phyloP scores from a whole-genome alignment of 2,329 filamentous ascomycete genomes.

The Sporothrix inflata region DNA sequence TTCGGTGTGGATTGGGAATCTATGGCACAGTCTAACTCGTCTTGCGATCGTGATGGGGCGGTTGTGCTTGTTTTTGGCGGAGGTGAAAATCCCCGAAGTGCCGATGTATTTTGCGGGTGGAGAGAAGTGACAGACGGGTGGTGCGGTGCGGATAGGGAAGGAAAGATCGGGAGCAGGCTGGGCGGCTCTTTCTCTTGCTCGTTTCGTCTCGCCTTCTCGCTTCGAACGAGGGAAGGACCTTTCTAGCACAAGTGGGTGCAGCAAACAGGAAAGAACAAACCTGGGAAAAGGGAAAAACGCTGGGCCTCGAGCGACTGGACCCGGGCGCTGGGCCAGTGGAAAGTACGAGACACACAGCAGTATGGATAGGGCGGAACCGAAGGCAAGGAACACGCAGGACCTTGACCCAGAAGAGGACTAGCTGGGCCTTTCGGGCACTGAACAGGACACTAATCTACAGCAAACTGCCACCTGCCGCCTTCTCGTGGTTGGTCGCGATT shows the following conservation, averaged over 20 bases:
- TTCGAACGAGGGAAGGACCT: not conserved
- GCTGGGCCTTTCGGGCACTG: not conserved
- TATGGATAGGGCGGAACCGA: not conserved
- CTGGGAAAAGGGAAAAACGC: not conserved
- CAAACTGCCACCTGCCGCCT: not conserved
- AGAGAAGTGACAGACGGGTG: not conserved
- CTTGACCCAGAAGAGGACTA: not conserved
- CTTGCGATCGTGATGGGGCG: constrained; percentile 8
- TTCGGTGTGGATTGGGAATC: not conserved
- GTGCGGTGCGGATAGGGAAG: not conserved
- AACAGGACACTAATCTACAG: not conserved
- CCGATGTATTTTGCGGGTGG: constrained; percentile 27
- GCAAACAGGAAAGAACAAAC: not conserved
- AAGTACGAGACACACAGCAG: not conserved
- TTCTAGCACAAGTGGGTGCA: not conserved
- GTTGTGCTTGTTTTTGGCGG: constrained; percentile 30
- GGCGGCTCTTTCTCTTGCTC: not conserved
- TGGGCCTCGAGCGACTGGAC: not conserved
- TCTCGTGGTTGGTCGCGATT: not conserved
- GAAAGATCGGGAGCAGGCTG: not conserved
- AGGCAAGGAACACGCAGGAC: not conserved
- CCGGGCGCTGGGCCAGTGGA: not conserved
- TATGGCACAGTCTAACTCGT: not conserved
- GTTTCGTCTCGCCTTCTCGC: constrained; percentile 4
- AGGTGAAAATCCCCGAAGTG: constrained; percentile 32